Percentiles rank a stretch among this genome's conserved stretches.
phyloP scores from a whole-genome alignment of 495 filamentous ascomycete genomes.

The Corynascus novoguineensis region DNA sequence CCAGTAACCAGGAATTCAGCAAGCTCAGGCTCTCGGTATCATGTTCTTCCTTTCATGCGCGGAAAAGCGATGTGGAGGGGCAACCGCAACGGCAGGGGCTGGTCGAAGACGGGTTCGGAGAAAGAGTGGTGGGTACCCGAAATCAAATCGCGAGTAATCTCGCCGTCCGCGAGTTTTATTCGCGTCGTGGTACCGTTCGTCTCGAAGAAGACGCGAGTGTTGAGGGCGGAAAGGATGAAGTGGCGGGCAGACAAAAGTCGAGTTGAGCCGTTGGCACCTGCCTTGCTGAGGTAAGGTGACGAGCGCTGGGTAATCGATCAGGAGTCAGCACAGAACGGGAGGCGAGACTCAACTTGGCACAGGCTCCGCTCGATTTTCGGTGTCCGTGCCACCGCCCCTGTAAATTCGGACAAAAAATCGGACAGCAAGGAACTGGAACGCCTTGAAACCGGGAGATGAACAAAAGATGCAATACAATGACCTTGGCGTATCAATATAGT shows the following conservation, averaged over 20 bases:
- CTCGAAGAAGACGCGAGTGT: not conserved
- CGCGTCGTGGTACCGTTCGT: not conserved
- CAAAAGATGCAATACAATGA: not conserved
- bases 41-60: slow-evolving; percentile 1
- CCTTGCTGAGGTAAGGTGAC: slow-evolving; percentile 13
- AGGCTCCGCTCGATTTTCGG: slow-evolving; percentile 1
- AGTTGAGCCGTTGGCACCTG: slow-evolving; percentile 3
- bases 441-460: not conserved
- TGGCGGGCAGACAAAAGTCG: not conserved
- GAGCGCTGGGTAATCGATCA: slow-evolving; percentile 5
- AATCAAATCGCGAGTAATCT: not conserved
- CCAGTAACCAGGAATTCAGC: slow-evolving; percentile 1
- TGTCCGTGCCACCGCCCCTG: slow-evolving; percentile 4
- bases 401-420: not conserved
- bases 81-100: not conserved
- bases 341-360: slow-evolving; percentile 12
- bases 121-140: too few species aligned
- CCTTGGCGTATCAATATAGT: not conserved
- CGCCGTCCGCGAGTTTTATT: not conserved
- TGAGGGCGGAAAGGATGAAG: not conserved
- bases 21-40: slow-evolving; percentile 5
- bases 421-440: not conserved
- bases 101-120: too few species aligned
- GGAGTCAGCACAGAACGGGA: slow-evolving; percentile 8
- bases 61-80: not conserved